Percentiles rank a stretch among this genome's conserved stretches.
These are phyloP conservation scores for Corylus heterophylla DNA, from an alignment of 306 rosid species.

Conservation along the genomic window DNA sequence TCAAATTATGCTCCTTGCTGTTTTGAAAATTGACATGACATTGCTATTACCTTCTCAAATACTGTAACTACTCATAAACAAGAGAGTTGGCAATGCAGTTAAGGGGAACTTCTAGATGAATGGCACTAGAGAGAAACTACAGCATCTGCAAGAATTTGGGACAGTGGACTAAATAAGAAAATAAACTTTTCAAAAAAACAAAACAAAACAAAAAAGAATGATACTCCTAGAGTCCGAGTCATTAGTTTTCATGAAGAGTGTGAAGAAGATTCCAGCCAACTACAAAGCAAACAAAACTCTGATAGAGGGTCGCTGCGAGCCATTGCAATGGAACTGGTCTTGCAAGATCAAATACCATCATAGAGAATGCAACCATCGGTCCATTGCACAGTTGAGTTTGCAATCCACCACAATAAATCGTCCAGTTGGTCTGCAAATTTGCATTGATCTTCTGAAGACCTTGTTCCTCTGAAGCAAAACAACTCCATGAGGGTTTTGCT, in stretches of 20 bases:
- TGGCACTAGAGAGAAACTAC: not conserved
- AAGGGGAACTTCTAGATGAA: not conserved
- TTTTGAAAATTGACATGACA: not conserved
- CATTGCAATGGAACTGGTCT: not conserved
- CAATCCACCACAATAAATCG: not conserved
- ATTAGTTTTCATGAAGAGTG: not conserved
- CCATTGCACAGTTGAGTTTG: not conserved
- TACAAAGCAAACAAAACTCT: not conserved
- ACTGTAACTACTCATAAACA: not conserved
- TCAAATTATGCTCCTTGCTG: not conserved
- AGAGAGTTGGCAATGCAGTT: not conserved
- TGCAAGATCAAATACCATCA: not conserved
- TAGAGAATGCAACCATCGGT: too few species aligned
- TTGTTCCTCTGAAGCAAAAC: not conserved
- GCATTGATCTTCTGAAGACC: not conserved
- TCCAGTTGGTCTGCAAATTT: not conserved
- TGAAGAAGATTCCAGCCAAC: not conserved
- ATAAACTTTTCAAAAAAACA: not conserved
- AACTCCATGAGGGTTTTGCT: not conserved
- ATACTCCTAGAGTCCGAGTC: not conserved
- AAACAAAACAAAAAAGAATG: not conserved
- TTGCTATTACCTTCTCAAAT: not conserved
- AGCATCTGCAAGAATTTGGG: not conserved
- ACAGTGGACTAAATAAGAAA: not conserved
- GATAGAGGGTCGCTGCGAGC: not conserved